phyloP scores from a whole-genome alignment of 2,329 filamentous ascomycete species.

The Geosmithia putterillii region DNA sequence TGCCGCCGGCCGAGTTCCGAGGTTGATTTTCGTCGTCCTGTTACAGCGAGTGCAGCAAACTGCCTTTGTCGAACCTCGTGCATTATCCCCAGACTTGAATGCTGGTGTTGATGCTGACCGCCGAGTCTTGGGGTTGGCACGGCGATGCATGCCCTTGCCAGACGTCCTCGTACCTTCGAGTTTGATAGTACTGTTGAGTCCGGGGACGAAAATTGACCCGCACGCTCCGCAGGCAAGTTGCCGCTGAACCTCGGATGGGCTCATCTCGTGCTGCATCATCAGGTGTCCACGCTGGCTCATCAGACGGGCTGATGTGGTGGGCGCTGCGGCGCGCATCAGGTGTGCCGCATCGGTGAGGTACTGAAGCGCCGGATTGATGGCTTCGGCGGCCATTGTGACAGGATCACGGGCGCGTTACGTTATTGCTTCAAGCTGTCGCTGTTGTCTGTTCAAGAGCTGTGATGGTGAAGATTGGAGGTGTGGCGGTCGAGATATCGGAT shows the following conservation, averaged over 20 bases:
- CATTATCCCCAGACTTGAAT: no score
- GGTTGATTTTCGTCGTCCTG: constrained; percentile 25
- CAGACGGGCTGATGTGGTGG: constrained; percentile 45
- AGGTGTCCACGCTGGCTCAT: constrained; percentile 41
- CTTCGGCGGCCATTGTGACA: not conserved
- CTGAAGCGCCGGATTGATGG: constrained; percentile 13
- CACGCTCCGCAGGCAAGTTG: constrained; percentile 47
- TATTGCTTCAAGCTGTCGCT: not conserved
- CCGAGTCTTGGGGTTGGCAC: no score
- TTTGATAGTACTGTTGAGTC: constrained; percentile 27
- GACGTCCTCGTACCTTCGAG: no score
- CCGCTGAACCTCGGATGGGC: constrained; percentile 32
- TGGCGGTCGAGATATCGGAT: no score
- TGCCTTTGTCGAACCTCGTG: constrained; percentile 18
- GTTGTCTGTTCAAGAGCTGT: no score
- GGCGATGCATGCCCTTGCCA: no score
- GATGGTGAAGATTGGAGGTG: no score
- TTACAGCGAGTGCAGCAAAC: constrained; percentile 33
- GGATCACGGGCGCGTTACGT: not conserved
- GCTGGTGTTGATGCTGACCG: not conserved
- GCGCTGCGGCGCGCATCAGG: constrained; percentile 36
- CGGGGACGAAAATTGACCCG: constrained; percentile 46
- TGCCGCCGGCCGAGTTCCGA: constrained; percentile 23
- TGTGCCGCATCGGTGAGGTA: constrained; percentile 49
- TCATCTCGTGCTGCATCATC: constrained; percentile 31